Base-by-base conservation (phyloP, 345 rosid genomes). In the Barbarea vulgaris region DNA sequence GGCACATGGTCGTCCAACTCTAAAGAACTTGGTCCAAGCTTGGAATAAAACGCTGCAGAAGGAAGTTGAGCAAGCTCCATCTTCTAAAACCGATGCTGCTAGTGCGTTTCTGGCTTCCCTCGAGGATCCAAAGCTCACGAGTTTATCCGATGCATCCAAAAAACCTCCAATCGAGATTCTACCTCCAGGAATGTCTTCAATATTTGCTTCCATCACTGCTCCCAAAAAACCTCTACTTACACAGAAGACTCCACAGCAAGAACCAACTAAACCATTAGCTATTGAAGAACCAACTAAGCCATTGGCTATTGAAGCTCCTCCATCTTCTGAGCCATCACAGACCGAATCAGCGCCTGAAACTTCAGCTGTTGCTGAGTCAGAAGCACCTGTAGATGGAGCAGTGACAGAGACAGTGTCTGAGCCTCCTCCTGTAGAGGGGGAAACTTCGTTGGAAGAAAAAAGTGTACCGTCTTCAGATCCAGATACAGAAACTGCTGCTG, bases 1-100 rank as follows among this genome's bases (percentile, higher is more conserved):
- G 99, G 97, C 99, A 70, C 98, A 95, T 76, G 99, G 99, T 60
- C 89, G 97, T 69, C 89, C 99, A 14, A 85, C 97, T 15, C 83
- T 95, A 67, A 90, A 87, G 88, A 90, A 81, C 84, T 79, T 95
- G 84, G 96, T 88, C 37, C 90, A 89, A 81, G 71, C 93, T 17
- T 95, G 98, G 99, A 95, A 92, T 81, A 92, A 86, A 84, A 79
- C 83, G 73, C 83, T 95, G 39, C 98, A 89, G 85, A 92, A 87
- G 75, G 99, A 92, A 81, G 90, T 85, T 15, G 97, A 90, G 63
- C 89, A 83, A 44, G 63, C 84, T 72, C 93, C 98, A n/a, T 65
- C 87, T 12, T 79, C 83, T 17, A 90, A 92, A 79, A 92, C 88
- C 4, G 99, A 92, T 86, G 96, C 99, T 48, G 93, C 98, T 36